phyloP scores from a whole-genome alignment of 345 rosid genomes.

The Lepidium sativum region DNA sequence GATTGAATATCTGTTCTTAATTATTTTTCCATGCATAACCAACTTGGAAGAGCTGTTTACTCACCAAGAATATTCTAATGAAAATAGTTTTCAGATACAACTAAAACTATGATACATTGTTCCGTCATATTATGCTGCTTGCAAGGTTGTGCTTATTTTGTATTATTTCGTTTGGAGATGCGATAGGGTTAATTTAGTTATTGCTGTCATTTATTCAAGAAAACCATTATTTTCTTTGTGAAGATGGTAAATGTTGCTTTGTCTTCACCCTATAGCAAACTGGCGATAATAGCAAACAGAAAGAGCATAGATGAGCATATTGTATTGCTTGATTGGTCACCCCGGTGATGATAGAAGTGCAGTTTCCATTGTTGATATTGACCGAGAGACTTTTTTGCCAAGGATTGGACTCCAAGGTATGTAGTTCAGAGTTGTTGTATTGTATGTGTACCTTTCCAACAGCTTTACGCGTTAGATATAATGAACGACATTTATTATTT shows the following conservation, averaged over 20 bases:
- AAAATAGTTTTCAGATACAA: conserved; percentile 2
- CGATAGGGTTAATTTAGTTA: background rate
- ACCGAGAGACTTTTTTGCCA: conserved; percentile 72
- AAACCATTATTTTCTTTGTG: conserved; percentile 1
- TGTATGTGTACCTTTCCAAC: background rate
- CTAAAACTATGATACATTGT: background rate
- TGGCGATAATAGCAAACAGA: conserved; percentile 70
- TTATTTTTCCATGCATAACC: background rate
- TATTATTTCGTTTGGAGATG: background rate
- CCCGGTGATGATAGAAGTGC: conserved; percentile 42
- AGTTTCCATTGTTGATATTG: conserved; percentile 51
- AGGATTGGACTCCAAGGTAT: conserved; percentile 97
- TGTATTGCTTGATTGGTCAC: conserved; percentile 61
- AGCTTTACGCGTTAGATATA: background rate
- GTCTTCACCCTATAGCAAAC: conserved; percentile 40
- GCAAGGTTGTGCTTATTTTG: conserved; percentile 3
- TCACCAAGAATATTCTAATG: background rate
- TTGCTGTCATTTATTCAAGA: background rate
- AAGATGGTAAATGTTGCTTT: conserved; percentile 14
- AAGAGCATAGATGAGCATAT: conserved; percentile 81
- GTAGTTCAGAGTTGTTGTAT: conserved; percentile 19
- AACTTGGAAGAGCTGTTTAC: background rate
- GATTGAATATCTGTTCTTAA: background rate
- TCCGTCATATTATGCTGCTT: background rate
- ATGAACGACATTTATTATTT: background rate